Evolutionary conservation across 83 land plant genomes (phyloP).

Genomic region (Isoetes engelmannii): DNA sequence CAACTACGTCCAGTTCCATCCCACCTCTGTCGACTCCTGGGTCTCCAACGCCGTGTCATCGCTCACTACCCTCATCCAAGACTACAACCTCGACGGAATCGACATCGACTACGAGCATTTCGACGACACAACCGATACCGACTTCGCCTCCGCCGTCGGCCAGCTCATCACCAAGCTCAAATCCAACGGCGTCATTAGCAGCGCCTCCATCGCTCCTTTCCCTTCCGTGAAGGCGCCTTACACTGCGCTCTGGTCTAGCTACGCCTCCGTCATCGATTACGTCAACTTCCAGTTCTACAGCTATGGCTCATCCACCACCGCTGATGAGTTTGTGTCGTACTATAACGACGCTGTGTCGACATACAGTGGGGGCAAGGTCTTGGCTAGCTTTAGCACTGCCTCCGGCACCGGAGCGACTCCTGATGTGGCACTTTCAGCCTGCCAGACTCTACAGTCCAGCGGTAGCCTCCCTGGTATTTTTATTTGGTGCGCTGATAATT

Average conservation of each 20-base stretch:
- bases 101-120: constrained; percentile 57
- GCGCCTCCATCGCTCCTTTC: constrained; percentile 60
- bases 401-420: constrained; percentile 39
- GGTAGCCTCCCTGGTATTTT: constrained; percentile 42
- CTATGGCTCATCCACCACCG: constrained; percentile 32
- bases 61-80: constrained; percentile 28
- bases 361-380: constrained; percentile 38
- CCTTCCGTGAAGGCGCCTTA: constrained; percentile 37
- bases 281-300: constrained; percentile 64
- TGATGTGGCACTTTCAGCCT: constrained; percentile 25
- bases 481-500: constrained; percentile 50
- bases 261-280: constrained; percentile 36
- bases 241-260: constrained; percentile 37
- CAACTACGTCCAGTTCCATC: constrained; percentile 30
- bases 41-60: constrained; percentile 43
- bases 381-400: constrained; percentile 39
- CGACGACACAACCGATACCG: background rate
- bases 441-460: constrained; percentile 25
- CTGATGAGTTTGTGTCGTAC: constrained; percentile 30
- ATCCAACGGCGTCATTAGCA: constrained; percentile 27
- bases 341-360: constrained; percentile 23
- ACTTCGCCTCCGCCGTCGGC: constrained; percentile 44
- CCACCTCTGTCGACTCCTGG: constrained; percentile 36
- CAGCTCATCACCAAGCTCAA: constrained; percentile 38
- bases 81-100: constrained; percentile 44